These are phyloP conservation scores for Calvatia gigantea DNA, from an alignment of 768 basidiomycete genomes.

Conservation along the genomic window DNA sequence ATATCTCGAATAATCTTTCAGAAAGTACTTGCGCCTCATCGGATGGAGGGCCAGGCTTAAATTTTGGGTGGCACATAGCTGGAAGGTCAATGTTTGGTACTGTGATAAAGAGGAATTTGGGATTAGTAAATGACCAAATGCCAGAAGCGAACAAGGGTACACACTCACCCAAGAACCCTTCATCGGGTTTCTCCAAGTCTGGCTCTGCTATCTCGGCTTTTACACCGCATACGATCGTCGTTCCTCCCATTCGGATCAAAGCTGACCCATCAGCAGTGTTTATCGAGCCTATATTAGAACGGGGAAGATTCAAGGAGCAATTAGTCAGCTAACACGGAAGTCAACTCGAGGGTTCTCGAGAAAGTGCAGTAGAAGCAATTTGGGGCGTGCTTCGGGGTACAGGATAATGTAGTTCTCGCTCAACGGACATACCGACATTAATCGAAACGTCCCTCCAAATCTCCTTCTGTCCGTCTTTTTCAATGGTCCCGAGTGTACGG, in stretches of 20 bases:
- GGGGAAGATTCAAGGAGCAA: background rate
- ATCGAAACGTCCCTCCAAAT: conserved; percentile 68
- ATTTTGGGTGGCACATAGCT: conserved; percentile 87
- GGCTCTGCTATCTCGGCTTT: conserved; percentile 96
- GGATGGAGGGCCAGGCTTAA: conserved; percentile 92
- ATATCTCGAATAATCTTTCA: conserved; percentile 72
- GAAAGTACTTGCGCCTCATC: conserved; percentile 94
- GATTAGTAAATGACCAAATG: background rate
- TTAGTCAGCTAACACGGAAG: no score
- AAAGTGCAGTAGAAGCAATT: background rate
- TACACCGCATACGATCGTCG: conserved; percentile 94
- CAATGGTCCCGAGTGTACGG: conserved; percentile 37
- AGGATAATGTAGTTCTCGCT: no score
- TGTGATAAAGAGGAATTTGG: conserved; percentile 26
- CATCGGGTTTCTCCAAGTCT: conserved; percentile 65
- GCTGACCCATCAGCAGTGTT: conserved; percentile 93
- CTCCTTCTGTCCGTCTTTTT: conserved; percentile 11
- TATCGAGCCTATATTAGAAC: conserved; percentile 67
- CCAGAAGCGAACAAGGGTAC: background rate
- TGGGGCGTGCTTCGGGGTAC: no score
- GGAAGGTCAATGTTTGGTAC: conserved; percentile 96
- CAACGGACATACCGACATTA: conserved; percentile 3
- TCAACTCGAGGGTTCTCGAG: no score
- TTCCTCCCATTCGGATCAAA: conserved; percentile 85
- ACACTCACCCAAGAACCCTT: conserved; percentile 78